Base-by-base conservation (phyloP, 306 rosid genomes). In the Cicer chorassanicum region DNA sequence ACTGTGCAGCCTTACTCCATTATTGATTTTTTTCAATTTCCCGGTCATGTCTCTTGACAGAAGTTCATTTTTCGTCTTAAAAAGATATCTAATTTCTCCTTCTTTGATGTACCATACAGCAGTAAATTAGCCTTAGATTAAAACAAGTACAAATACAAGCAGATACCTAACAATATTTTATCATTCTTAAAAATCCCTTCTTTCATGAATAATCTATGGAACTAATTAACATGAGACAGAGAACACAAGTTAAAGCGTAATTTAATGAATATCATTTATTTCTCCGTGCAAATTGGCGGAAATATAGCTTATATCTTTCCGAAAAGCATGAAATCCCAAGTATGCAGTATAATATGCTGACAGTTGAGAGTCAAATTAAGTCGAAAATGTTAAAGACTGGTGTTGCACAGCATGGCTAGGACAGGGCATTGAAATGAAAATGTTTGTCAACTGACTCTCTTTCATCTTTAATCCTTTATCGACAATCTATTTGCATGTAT, bases 401-500 rank as follows among this genome's bases (percentile, higher is more conserved):
- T 13, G 55, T 45, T 45, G 44, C 51, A 70, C 73, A 39, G 57
- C 13, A 11, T 13, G 41, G 69, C 73, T 42, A 53, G 7, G 67
- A 75, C 48, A 51, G 0, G 18, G n/a, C 14, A 38, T 46, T 9
- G 6, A 39, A 80, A 66, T 51, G 29, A 11, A 57, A 71, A 34
- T 34, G 66, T 72, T 44, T 6, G 72, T 50, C 39, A 49, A 72
- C 38, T 57, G 66, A 40, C 40, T 15, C 36, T n/a, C 60, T n/a
- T 55, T 41, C 63, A 42, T 34, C 70, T 68, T 59, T 62, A 53
- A 48, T 43, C 46, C 39, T 40, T 61, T 78, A 64, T 76, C 19
- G 44, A 71, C 39, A 63, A 81, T 63, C 56, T 16, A 61, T 60
- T 60, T 67, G 65, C 73, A 63, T 16, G 36, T 68, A 40, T 66